Evolutionary conservation across 805 yeast species (phyloP), one percentile per base, ranked within the genome.

Genomic region (Candida qinlingensis): DNA sequence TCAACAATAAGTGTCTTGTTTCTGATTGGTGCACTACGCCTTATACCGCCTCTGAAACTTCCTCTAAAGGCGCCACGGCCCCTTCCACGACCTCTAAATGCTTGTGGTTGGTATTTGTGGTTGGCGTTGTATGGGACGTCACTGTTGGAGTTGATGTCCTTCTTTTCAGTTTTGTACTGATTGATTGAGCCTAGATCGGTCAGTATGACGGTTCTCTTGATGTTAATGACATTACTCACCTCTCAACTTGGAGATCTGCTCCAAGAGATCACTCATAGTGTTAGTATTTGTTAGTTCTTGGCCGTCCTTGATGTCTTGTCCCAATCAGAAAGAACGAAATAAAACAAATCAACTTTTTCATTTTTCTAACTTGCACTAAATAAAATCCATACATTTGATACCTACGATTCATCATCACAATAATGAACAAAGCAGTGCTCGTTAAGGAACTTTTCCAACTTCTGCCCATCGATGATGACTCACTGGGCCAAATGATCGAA

Each of bases 391-490:
- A 19, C 29, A 33, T 30, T 9, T 12, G 28, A 31, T n/a, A 31
- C 5, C 19, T 11, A 37, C 7, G 3, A 31, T 12, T n/a, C n/a
- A 39, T n/a, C 3, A 19, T 3, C 19, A 19, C 19, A 19, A 19
- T 3, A 5, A 47, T 47, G 50, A 41, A 39, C 34, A 47, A 44
- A 37, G 19, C 36, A 4, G 26, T 43, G 29, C 44, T 62, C 4
- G 47, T 54, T 1, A 30, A 42, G 12, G 57, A 60, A 25, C 50
- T 64, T 33, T 42, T 39, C 5, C 53, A 69, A 13, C 62, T 81
- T 1, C 56, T 83, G 13, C 88, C 88, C 0, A 62, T 83, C 38
- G 89, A 83, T 52, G 68, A 70, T 12, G 85, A 79, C 7, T 69
- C 85, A 0, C 65, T 81, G 33, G 55, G 59, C 10, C 83, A 81